phyloP scores from a whole-genome alignment of 106 monocot species.

The Xerophyta viscosa region DNA sequence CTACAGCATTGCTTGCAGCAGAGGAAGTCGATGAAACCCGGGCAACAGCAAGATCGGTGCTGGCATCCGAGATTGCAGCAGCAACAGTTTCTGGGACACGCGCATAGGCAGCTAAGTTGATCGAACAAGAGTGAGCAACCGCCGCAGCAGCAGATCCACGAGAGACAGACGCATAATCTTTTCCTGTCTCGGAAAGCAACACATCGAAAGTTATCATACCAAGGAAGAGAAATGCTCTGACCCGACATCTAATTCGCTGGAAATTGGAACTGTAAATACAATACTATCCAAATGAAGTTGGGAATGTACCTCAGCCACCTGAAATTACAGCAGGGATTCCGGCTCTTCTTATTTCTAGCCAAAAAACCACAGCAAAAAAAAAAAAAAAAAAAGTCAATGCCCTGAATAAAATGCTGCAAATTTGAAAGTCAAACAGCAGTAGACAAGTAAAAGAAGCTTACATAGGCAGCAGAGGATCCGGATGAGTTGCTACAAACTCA shows the following conservation, averaged over 20 bases:
- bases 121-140: slow-evolving; percentile 11
- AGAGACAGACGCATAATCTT: slow-evolving; percentile 25
- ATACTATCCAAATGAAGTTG: background rate
- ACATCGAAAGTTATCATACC: too few relatives aligned
- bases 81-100: slow-evolving; percentile 8
- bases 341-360: slow-evolving; percentile 42
- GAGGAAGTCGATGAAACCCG: background rate
- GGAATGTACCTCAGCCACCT: slow-evolving; percentile 59
- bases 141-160: slow-evolving; percentile 39
- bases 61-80: background rate
- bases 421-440: background rate
- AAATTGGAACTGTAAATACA: too few relatives aligned
- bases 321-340: slow-evolving; percentile 32
- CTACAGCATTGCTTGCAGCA: background rate
- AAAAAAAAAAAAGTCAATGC: background rate
- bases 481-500: slow-evolving; percentile 55
- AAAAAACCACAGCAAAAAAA: background rate
- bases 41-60: too few relatives aligned
- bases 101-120: slow-evolving; percentile 21
- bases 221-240: too few relatives aligned
- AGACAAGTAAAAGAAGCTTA: slow-evolving; percentile 27
- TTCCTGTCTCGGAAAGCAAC: slow-evolving; percentile 10
- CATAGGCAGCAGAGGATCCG: slow-evolving; percentile 64
- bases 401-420: background rate
- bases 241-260: too few relatives aligned